phyloP scores from a whole-genome alignment of 805 yeast species.

The Barnettozyma populi region DNA sequence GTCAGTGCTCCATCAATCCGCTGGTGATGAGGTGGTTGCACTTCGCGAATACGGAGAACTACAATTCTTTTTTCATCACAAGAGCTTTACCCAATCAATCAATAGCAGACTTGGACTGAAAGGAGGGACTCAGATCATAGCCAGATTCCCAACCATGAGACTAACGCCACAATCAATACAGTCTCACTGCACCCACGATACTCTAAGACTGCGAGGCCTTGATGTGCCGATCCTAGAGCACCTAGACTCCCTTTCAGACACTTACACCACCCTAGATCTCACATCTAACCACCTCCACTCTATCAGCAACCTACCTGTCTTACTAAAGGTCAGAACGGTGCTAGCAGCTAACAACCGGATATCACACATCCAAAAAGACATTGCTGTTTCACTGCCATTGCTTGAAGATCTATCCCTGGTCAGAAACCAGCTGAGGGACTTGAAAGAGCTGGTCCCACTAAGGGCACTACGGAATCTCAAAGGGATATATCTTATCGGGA shows the following conservation, averaged over 20 bases:
- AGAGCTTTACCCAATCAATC: too few relatives aligned
- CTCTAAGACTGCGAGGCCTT: constrained; percentile 36
- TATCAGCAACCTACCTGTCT: constrained; percentile 44
- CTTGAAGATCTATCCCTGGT: constrained; percentile 47
- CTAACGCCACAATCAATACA: neutral
- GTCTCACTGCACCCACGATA: constrained; percentile 5
- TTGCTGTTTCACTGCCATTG: constrained; percentile 37
- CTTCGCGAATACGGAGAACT: too few relatives aligned
- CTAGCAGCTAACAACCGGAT: constrained; percentile 63
- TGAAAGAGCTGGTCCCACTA: constrained; percentile 38
- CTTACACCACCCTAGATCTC: constrained; percentile 55
- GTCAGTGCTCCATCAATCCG: too few relatives aligned
- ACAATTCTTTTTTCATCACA: too few relatives aligned
- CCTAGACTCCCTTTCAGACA: constrained; percentile 36
- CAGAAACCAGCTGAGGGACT: constrained; percentile 43
- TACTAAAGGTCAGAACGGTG: constrained; percentile 42
- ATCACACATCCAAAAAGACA: constrained; percentile 31
- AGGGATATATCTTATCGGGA: constrained; percentile 49
- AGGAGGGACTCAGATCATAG: neutral
- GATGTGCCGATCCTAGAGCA: constrained; percentile 40
- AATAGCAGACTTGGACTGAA: too few relatives aligned
- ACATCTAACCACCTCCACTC: constrained; percentile 66
- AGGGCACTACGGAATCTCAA: constrained; percentile 36
- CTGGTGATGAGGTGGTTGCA: too few relatives aligned
- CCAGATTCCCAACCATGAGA: neutral